phyloP scores from a whole-genome alignment of 2,329 filamentous ascomycete genomes.

The Monilinia aucupariae region DNA sequence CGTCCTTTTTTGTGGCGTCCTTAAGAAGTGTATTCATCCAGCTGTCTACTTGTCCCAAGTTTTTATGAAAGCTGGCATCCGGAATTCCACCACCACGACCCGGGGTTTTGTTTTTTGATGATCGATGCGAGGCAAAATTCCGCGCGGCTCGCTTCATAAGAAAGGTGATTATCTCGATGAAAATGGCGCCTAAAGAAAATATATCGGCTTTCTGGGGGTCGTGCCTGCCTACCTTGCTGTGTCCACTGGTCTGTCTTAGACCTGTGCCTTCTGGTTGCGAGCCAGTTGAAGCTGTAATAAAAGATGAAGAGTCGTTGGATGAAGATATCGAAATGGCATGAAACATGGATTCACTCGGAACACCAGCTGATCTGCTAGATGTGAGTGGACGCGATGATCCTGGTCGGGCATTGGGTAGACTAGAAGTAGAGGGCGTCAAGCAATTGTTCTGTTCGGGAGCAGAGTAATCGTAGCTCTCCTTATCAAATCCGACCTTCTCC shows the following conservation, averaged over 20 bases:
- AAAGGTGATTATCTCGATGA: conserved; percentile 65
- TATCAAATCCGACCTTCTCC: conserved; percentile 52
- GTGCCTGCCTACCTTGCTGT: conserved; percentile 37
- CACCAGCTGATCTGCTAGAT: conserved; percentile 22
- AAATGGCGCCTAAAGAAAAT: conserved; percentile 68
- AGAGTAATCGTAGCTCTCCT: conserved; percentile 67
- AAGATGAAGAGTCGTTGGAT: conserved; percentile 27
- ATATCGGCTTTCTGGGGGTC: conserved; percentile 60
- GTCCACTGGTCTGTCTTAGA: not conserved
- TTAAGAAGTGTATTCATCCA: conserved; percentile 61
- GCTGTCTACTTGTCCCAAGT: conserved; percentile 59
- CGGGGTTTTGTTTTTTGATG: conserved; percentile 54
- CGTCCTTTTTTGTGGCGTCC: conserved; percentile 46
- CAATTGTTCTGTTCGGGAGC: conserved; percentile 53
- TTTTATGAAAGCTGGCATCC: conserved; percentile 68
- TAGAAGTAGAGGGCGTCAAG: conserved; percentile 33
- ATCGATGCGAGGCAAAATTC: conserved; percentile 61
- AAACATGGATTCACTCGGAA: not conserved
- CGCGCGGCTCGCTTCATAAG: conserved; percentile 61
- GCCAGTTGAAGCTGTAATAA: conserved; percentile 24
- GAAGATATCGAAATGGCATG: not conserved
- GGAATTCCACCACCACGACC: conserved; percentile 49
- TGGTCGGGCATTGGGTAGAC: not conserved
- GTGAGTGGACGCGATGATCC: conserved; percentile 27
- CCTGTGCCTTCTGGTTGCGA: conserved; percentile 4